phyloP scores from a whole-genome alignment of 441 rosid species.

The Croton laevigatus region DNA sequence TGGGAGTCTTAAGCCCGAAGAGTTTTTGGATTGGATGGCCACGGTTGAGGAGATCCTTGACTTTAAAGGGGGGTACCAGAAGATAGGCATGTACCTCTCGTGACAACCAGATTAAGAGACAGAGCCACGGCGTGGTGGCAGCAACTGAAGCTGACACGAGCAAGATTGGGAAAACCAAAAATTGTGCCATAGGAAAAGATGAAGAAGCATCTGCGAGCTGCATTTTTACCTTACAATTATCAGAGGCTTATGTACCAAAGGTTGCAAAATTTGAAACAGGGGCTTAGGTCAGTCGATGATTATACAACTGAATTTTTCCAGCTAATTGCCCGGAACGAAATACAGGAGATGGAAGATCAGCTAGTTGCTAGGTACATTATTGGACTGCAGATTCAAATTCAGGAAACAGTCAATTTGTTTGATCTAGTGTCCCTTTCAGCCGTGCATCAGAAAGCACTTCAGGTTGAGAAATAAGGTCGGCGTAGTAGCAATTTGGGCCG shows the following conservation, averaged over 20 bases:
- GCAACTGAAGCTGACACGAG: no score
- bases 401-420: neutral
- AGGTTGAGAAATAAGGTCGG: no score
- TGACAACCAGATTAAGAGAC: neutral
- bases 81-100: neutral
- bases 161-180: conserved; percentile 4
- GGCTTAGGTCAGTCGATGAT: neutral
- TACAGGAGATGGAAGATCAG: no score
- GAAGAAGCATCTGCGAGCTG: neutral
- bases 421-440: neutral
- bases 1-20: no score
- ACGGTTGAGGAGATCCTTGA: no score
- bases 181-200: conserved; percentile 13
- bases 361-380: neutral
- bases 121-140: no score
- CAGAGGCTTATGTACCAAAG: conserved; percentile 10
- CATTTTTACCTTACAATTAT: conserved; percentile 9
- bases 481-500: no score
- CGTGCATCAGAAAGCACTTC: neutral
- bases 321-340: no score
- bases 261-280: neutral
- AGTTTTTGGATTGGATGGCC: no score
- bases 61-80: no score
- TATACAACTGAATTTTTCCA: no score
- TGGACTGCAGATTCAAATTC: neutral